Base-by-base conservation (phyloP, 495 filamentous ascomycete genomes). In the Hamigera avellanea region DNA sequence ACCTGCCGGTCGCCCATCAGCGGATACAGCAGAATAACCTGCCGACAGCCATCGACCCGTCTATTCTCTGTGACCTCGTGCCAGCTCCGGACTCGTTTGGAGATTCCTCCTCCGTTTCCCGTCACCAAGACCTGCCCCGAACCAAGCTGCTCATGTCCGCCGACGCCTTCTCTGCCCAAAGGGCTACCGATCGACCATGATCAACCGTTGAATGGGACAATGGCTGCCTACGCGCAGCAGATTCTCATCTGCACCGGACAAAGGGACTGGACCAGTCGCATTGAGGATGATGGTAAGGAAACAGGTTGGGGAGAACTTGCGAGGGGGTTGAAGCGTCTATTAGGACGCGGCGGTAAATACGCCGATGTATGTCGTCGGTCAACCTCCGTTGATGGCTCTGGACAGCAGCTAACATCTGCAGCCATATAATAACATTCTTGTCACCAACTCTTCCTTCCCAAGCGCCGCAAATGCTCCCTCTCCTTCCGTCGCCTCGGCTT, bases 211-310 rank as follows among this genome's bases (percentile, higher is more conserved):
- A 77, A 76, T 48, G 78, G 78, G 13, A 81, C 84, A 3, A 83
- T 95, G 61, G 69, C 81, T 3, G 56, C 64, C n/a, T 91, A 95
- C 53, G 68, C 75, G 13, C 76, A 86, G 43, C 88, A 96, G 37
- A 67, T 95, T 3, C 53, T 98, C 2, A 66, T 95, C 12, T 83
- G 75, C 39, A 94, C 88, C 0, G 86, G 84, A 6, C 71, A 76
- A 39, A 49, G 64, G 14, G 83, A 95, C 54, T 98, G 91, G 91
- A 69, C 69, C 13, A 74, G 68, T 52, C 64, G 66, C 28, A 79
- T 87, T 53, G 64, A 80, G 55, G 53, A 94, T 70, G 74, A 81
- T 21, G 70, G 61, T 17, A 30, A 56, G 13, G 42, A 46, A 6
- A 21, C 50, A 26, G 44, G 44, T 19, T 62, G 58, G 57, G 62